Conservation (phyloP, 2,329 filamentous ascomycete species). For the Ascochyta koolunga region DNA sequence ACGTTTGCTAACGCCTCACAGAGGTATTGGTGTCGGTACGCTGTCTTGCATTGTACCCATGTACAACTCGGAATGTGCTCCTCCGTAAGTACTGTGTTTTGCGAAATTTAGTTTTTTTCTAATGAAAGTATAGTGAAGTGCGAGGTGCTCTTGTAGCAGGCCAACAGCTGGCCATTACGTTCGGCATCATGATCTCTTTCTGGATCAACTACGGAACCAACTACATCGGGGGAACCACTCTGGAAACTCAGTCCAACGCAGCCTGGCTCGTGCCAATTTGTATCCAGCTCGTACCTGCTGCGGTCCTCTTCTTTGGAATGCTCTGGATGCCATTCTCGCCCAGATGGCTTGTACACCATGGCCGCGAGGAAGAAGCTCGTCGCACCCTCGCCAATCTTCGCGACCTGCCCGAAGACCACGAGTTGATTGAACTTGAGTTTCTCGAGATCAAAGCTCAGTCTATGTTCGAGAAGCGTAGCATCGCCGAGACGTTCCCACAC, state of each 20-base stretch:
- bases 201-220: constrained; percentile 51
- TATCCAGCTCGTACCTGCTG: constrained; percentile 71
- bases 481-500: constrained; percentile 69
- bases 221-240: constrained; percentile 63
- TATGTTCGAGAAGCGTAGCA: constrained; percentile 75
- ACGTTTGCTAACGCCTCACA: constrained; percentile 31
- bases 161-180: constrained; percentile 66
- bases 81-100: constrained; percentile 51
- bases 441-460: constrained; percentile 84
- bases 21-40: constrained; percentile 69
- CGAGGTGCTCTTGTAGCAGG: constrained; percentile 69
- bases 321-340: constrained; percentile 81
- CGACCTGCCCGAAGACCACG: constrained; percentile 65
- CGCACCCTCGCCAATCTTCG: constrained; percentile 68
- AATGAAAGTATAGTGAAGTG: constrained; percentile 59
- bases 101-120: constrained; percentile 33
- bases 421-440: constrained; percentile 75
- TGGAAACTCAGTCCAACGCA: constrained; percentile 63
- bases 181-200: constrained; percentile 50
- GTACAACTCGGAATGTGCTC: constrained; percentile 52
- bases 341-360: constrained; percentile 74
- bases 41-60: constrained; percentile 71
- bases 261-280: constrained; percentile 78
- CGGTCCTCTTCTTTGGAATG: constrained; percentile 72
- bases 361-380: constrained; percentile 71